A percentile compares a stretch with the other conserved stretches of the same genome.
Conservation (phyloP, 2,329 filamentous ascomycete genomes). For the Exophiala aquamarina region DNA sequence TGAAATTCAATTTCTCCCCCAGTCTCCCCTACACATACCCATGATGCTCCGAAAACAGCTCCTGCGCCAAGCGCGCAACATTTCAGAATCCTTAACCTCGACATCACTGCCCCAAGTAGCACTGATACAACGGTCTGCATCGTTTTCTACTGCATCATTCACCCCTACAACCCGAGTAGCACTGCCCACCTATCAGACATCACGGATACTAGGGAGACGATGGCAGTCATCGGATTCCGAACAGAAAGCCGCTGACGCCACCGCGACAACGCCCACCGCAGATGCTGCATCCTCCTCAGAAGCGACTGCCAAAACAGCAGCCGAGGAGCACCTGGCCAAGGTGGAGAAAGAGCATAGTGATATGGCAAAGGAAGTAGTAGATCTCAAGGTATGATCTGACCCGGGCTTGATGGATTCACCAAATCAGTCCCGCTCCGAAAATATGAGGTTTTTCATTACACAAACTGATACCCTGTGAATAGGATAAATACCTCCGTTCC, state of each 20-base stretch:
- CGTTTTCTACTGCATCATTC: slow-evolving; percentile 20
- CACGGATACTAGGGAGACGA: slow-evolving; percentile 36
- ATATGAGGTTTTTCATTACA: too few relatives aligned
- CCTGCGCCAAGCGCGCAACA: slow-evolving; percentile 40
- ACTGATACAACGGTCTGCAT: slow-evolving; percentile 16
- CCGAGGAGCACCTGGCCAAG: slow-evolving; percentile 53
- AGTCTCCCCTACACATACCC: too few relatives aligned
- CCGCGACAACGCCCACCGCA: slow-evolving; percentile 28
- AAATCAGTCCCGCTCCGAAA: not conserved
- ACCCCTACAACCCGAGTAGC: slow-evolving; percentile 13
- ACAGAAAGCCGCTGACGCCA: slow-evolving; percentile 34
- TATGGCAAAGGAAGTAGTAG: slow-evolving; percentile 69
- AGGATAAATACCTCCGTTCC: slow-evolving; percentile 94
- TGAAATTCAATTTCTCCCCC: slow-evolving; percentile 16
- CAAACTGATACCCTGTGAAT: too few relatives aligned
- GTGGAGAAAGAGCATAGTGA: slow-evolving; percentile 72
- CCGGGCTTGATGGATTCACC: slow-evolving; percentile 1
- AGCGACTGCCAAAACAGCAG: slow-evolving; percentile 41
- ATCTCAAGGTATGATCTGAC: slow-evolving; percentile 71
- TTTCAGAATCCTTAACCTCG: slow-evolving; percentile 27
- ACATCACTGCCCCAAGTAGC: not conserved
- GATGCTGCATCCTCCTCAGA: slow-evolving; percentile 40
- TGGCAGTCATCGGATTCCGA: slow-evolving; percentile 45
- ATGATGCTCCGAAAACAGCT: slow-evolving; percentile 45
- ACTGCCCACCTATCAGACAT: slow-evolving; percentile 33